Percentiles rank a stretch among this genome's conserved stretches.
Conservation (phyloP, 805 yeast species). For the Wickerhamiella dianesei region DNA sequence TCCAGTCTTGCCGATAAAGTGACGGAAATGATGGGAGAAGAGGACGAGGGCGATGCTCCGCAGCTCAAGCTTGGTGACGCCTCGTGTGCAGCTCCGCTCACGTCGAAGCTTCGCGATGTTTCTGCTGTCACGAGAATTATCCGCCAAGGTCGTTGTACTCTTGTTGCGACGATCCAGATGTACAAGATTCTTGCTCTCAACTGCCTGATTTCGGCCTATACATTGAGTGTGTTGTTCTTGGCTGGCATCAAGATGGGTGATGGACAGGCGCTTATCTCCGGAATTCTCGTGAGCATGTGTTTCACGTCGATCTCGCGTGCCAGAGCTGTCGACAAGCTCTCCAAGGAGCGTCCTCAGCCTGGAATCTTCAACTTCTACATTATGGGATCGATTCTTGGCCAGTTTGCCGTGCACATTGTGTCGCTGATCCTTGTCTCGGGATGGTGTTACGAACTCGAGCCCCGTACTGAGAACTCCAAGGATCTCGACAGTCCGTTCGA, state of each 20-base stretch:
- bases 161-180: constrained; percentile 97
- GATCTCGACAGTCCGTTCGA: constrained; percentile 79
- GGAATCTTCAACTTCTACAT: constrained; percentile 91
- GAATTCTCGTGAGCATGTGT: constrained; percentile 80
- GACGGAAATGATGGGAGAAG: constrained; percentile 35
- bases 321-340: constrained; percentile 72
- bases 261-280: constrained; percentile 95
- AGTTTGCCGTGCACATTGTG: constrained; percentile 81
- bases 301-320: constrained; percentile 93
- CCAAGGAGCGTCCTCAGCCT: constrained; percentile 91
- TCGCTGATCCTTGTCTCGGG: constrained; percentile 70
- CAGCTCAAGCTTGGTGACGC: constrained; percentile 93
- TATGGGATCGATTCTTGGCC: constrained; percentile 95
- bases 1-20: constrained; percentile 49
- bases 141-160: constrained; percentile 96
- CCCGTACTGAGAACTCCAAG: constrained; percentile 63
- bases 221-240: constrained; percentile 80
- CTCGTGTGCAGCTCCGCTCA: constrained; percentile 97
- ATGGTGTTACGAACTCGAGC: constrained; percentile 78
- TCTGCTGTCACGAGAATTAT: constrained; percentile 84
- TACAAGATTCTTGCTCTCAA: constrained; percentile 93
- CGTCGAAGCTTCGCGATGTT: constrained; percentile 85
- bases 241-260: constrained; percentile 98
- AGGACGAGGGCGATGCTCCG: constrained; percentile 74
- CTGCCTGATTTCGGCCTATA: constrained; percentile 92